Evolutionary conservation across 208 protist genomes (phyloP).

Genomic region (Leishmania mexicana): DNA sequence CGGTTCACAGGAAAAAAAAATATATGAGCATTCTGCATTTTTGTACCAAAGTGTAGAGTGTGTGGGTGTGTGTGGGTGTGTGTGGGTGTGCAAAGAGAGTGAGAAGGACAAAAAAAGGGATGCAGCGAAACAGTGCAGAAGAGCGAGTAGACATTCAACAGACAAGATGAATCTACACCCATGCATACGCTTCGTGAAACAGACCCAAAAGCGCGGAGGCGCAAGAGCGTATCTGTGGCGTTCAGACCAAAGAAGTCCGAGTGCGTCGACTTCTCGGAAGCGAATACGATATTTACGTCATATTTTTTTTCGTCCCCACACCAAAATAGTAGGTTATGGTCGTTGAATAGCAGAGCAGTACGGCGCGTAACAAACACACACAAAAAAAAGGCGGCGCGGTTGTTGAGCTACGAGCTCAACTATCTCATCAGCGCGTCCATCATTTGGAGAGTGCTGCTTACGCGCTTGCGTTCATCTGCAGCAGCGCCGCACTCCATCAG

Average conservation of each 20-base stretch:
- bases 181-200: neutral
- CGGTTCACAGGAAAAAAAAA: neutral
- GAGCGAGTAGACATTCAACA: neutral
- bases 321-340: neutral
- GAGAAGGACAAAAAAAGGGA: neutral
- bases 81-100: neutral
- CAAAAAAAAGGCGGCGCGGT: neutral
- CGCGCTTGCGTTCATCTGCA: neutral
- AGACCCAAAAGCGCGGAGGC: neutral
- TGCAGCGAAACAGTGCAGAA: neutral
- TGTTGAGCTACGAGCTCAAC: neutral
- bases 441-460: slow-evolving; percentile 1
- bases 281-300: neutral
- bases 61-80: neutral
- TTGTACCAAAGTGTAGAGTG: neutral
- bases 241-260: too few relatives aligned
- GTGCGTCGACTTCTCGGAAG: too few relatives aligned
- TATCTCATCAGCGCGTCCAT: slow-evolving; percentile 1
- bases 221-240: neutral
- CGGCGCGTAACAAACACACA: neutral
- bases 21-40: neutral
- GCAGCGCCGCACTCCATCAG: slow-evolving; percentile 6
- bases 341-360: neutral
- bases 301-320: neutral
- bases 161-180: neutral